Evolutionary conservation across 176 grass and related monocot species (phyloP), one percentile per base, ranked within the genome.

Genomic region (Paspalum vaginatum): DNA sequence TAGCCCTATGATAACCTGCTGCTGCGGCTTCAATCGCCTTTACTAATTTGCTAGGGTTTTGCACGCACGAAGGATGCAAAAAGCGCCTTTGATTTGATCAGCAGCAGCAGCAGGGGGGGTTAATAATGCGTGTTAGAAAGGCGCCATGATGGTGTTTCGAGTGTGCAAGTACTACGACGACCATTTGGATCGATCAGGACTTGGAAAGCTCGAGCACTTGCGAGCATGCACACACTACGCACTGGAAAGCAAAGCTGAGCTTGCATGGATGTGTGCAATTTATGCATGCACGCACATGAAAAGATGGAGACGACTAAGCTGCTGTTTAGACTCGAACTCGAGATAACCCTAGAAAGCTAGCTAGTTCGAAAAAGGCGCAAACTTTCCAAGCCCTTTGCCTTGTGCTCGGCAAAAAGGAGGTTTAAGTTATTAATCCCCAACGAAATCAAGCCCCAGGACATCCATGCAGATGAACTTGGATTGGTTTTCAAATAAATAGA

Each of bases 121-220:
- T 56, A 70, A 81, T 85, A 70, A 85, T 70, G 82, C 63, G 76
- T 53, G 38, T 72, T 72, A 81, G 64, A 89, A 88, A 84, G 81
- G 73, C 73, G 81, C 13, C 68, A 88, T 88, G 75, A 84, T 88
- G 81, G 83, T 83, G 80, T 66, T 73, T 78, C 25, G 50, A 79
- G 54, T 2, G 4, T 72, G 24, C 63, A 68, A 79, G 63, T 76
- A 81, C 60, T 49, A 25, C 14, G 58, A 32, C 68, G 15, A 5
- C 51, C 65, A 80, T 89, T 81, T 85, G 82, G 83, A 85, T 85
- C 58, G 32, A 32, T 43, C 52, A 47, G 64, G 59, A 47, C 61
- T 72, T 4, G n/a, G 79, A 78, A 87, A 83, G 79, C 85, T 70
- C 25, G 68, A 70, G 45, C 68, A 50, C 68, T 76, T 60, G 54